Percentiles rank a stretch among this genome's conserved stretches.
These are phyloP conservation scores for Arctostaphylos glauca DNA, from an alignment of 148 eudicot species.

Conservation along the genomic window DNA sequence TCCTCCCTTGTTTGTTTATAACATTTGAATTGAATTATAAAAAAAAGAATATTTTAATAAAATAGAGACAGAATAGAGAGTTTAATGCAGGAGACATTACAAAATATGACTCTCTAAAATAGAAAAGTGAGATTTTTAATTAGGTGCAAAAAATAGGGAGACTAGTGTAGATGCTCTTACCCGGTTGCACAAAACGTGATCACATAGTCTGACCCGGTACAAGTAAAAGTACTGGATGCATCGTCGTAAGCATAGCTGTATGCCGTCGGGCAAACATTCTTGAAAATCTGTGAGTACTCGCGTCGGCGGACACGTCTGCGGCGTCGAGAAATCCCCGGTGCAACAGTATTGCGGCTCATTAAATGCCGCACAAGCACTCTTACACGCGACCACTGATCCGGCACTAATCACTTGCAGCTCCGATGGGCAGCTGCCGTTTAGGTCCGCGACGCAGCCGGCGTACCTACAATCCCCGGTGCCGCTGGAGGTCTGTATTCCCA, in stretches of 20 bases:
- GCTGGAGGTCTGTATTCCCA: slow-evolving; percentile 43
- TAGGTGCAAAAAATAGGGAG: no score
- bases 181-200: slow-evolving; percentile 66
- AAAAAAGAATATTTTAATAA: no score
- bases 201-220: slow-evolving; percentile 63
- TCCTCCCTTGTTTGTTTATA: no score
- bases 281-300: slow-evolving; percentile 32
- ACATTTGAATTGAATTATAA: no score
- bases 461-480: slow-evolving; percentile 55
- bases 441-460: slow-evolving; percentile 60
- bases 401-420: slow-evolving; percentile 44
- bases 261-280: slow-evolving; percentile 74
- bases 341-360: slow-evolving; percentile 64
- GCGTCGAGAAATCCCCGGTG: slow-evolving; percentile 52
- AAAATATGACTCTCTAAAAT: no score
- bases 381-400: slow-evolving; percentile 58
- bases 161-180: no score
- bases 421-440: slow-evolving; percentile 56
- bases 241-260: slow-evolving; percentile 94
- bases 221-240: slow-evolving; percentile 71
- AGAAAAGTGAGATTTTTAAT: no score
- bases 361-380: slow-evolving; percentile 70
- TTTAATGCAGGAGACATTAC: no score
- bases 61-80: no score
- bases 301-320: slow-evolving; percentile 56